Conservation (phyloP, 1,284 basidiomycete genomes). For the Pseudozyma sp. region DNA sequence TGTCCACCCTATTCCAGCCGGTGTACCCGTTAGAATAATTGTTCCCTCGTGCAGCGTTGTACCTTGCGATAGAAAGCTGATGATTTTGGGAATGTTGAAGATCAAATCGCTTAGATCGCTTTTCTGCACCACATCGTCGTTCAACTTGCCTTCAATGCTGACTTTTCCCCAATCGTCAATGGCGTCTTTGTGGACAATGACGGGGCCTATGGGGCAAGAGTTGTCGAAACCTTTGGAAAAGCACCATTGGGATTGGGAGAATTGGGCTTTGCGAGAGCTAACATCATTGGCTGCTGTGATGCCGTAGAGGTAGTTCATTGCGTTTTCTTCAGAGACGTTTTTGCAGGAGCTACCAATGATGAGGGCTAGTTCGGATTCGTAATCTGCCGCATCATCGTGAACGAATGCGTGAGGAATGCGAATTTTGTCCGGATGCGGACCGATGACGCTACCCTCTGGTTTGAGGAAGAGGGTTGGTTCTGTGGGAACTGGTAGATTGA, state of each 20-base stretch:
- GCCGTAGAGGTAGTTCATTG: conserved; percentile 81
- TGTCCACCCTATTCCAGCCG: conserved; percentile 70
- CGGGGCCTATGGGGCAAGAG: conserved; percentile 71
- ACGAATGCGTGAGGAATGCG: conserved; percentile 74
- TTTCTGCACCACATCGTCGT: conserved; percentile 69
- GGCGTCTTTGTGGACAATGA: conserved; percentile 61
- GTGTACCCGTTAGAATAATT: conserved; percentile 67
- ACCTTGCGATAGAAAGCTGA: conserved; percentile 65
- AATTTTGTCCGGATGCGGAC: conserved; percentile 75
- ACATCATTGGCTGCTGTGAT: conserved; percentile 71
- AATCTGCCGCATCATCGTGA: conserved; percentile 82
- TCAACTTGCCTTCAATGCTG: conserved; percentile 65
- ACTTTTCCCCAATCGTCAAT: conserved; percentile 58
- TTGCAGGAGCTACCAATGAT: conserved; percentile 84
- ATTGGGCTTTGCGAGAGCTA: conserved; percentile 66
- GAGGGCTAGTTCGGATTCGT: conserved; percentile 87
- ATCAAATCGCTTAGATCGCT: conserved; percentile 70
- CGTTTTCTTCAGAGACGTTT: conserved; percentile 80
- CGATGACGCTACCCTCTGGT: conserved; percentile 78
- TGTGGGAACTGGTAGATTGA: conserved; percentile 68
- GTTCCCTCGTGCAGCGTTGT: conserved; percentile 55
- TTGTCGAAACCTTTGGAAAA: conserved; percentile 70
- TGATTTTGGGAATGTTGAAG: conserved; percentile 70
- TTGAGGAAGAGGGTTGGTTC: conserved; percentile 84
- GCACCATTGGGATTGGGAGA: conserved; percentile 69